Evolutionary conservation across 345 rosid species (phyloP).

Genomic region (Eucalyptus tenuipes): DNA sequence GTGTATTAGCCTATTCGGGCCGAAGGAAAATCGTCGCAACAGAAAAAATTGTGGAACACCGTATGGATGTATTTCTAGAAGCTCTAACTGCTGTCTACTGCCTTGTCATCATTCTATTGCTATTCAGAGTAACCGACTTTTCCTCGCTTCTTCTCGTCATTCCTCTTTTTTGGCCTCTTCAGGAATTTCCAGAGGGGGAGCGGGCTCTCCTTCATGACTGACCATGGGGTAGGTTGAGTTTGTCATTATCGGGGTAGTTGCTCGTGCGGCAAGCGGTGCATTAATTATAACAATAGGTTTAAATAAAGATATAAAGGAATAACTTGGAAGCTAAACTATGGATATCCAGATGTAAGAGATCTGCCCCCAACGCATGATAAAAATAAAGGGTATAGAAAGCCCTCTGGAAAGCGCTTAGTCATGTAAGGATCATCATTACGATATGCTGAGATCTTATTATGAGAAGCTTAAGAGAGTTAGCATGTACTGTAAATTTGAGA

Average conservation of each 20-base stretch:
- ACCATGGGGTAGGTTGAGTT: neutral
- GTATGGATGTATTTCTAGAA: neutral
- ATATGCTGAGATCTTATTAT: neutral
- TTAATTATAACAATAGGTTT: neutral
- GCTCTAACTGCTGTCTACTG: neutral
- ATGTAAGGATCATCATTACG: neutral
- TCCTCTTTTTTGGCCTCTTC: neutral
- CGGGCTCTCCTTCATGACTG: neutral
- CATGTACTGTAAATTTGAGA: neutral
- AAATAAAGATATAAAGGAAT: neutral
- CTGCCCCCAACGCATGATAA: neutral
- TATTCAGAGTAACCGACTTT: neutral
- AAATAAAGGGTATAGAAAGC: neutral
- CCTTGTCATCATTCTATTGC: neutral
- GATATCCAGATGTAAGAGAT: neutral
- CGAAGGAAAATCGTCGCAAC: neutral
- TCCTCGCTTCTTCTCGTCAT: neutral
- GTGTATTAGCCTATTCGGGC: neutral
- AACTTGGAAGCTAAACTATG: neutral
- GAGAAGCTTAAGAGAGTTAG: neutral
- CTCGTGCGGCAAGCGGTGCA: neutral
- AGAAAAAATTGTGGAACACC: neutral
- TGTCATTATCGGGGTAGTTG: neutral
- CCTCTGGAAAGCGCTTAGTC: neutral
- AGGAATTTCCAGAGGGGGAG: neutral